These are phyloP conservation scores for Tritrichomonas foetus DNA, from an alignment of 208 protist genomes.

Conservation along the genomic window DNA sequence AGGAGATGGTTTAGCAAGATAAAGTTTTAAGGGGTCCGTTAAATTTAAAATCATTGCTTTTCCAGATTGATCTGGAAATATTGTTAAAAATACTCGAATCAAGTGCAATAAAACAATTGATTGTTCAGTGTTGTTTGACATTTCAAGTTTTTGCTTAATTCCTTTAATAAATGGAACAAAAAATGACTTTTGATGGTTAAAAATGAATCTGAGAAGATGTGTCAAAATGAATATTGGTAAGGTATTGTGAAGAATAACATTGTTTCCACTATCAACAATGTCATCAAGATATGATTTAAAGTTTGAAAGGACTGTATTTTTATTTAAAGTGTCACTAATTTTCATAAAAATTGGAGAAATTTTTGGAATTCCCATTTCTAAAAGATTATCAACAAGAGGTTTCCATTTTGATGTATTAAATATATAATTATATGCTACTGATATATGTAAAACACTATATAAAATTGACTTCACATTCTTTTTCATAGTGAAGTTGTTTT, in stretches of 20 bases:
- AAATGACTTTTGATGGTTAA: neutral
- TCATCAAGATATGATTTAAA: neutral
- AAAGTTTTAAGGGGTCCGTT: neutral
- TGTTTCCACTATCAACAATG: neutral
- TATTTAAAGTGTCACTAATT: neutral
- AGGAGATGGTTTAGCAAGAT: neutral
- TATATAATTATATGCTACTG: neutral
- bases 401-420: neutral
- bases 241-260: neutral
- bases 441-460: neutral
- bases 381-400: neutral
- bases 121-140: neutral
- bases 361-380: neutral
- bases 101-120: neutral
- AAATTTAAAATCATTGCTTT: neutral
- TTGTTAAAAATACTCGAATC: neutral
- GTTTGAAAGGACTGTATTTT: neutral
- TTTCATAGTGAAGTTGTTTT: neutral
- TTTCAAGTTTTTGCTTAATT: neutral
- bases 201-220: neutral
- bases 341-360: neutral
- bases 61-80: neutral
- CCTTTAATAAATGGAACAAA: neutral
- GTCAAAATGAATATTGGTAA: neutral
- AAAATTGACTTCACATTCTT: constrained; percentile 20